These are phyloP conservation scores for Cutaneotrichosporon cutaneum DNA, from an alignment of 1,284 basidiomycete genomes.

Conservation along the genomic window DNA sequence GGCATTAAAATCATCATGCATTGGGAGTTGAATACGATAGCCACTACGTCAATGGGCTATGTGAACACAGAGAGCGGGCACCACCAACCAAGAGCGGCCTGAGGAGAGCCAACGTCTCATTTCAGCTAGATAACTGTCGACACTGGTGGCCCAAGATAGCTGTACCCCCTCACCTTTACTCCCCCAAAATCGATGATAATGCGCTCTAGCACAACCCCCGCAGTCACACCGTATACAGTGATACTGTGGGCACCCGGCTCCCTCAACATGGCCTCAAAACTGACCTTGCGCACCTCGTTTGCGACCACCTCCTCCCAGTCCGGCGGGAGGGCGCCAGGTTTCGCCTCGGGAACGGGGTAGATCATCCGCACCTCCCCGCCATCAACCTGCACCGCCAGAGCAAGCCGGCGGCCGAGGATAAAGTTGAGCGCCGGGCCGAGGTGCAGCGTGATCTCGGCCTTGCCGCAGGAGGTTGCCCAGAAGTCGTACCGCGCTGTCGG, in stretches of 20 bases:
- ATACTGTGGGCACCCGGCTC: neutral
- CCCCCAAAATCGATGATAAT: conserved; percentile 28
- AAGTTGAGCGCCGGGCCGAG: conserved; percentile 63
- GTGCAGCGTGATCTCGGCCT: conserved; percentile 57
- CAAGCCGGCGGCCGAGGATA: conserved; percentile 57
- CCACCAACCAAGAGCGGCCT: too few species aligned
- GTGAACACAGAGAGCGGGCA: too few species aligned
- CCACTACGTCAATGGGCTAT: too few species aligned
- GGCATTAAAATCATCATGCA: neutral
- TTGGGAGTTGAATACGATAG: too few species aligned
- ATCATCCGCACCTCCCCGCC: conserved; percentile 52
- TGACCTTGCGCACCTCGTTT: conserved; percentile 25
- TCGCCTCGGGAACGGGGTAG: conserved; percentile 59
- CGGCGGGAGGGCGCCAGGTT: conserved; percentile 57
- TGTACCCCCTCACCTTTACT: conserved; percentile 20
- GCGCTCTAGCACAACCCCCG: conserved; percentile 25
- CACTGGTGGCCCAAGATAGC: conserved; percentile 26
- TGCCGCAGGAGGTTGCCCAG: conserved; percentile 60
- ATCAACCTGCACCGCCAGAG: conserved; percentile 62
- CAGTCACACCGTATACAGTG: conserved; percentile 17
- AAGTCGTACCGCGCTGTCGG: conserved; percentile 68
- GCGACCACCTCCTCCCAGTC: conserved; percentile 37
- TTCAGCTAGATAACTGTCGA: neutral
- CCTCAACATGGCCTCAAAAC: neutral
- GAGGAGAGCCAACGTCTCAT: too few species aligned